Conservation (phyloP, 176 grass and related monocot species). For the Rhipidocladum racemiflorum region DNA sequence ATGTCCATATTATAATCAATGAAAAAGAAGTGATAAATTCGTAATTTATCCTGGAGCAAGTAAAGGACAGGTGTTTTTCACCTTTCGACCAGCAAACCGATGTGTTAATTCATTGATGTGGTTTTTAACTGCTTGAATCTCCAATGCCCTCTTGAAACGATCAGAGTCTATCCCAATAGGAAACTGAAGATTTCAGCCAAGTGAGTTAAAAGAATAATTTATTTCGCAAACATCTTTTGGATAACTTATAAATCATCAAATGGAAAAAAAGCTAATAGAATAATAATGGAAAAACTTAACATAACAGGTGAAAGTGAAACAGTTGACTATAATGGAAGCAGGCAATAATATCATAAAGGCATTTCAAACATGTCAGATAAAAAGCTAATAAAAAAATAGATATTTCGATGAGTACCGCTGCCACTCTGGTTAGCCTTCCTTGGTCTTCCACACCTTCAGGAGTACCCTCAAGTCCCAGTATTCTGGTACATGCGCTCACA, state of each 20-base stretch:
- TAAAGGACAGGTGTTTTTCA: conserved; percentile 28
- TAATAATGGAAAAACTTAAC: background rate
- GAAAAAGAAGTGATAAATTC: background rate
- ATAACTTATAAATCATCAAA: conserved; percentile 30
- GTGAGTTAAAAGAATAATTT: conserved; percentile 44
- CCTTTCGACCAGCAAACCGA: conserved; percentile 81
- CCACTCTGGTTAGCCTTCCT: conserved; percentile 90
- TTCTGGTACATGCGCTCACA: conserved; percentile 96
- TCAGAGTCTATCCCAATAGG: conserved; percentile 99
- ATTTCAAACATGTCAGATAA: conserved; percentile 14
- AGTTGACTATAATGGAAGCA: background rate
- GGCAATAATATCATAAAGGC: conserved; percentile 15
- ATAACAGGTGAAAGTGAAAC: background rate
- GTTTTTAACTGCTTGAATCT: conserved; percentile 72
- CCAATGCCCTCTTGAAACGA: conserved; percentile 86
- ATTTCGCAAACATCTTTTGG: conserved; percentile 22
- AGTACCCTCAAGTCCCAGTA: conserved; percentile 97
- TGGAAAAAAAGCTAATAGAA: background rate
- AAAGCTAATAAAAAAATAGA: conserved; percentile 1
- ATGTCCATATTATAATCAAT: background rate
- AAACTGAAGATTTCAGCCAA: conserved; percentile 85
- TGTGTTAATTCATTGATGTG: conserved; percentile 68
- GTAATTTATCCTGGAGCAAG: background rate
- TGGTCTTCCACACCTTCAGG: conserved; percentile 98
- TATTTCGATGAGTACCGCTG: conserved; percentile 64